Evolutionary conservation across 164 flowering plant species (phyloP).

Genomic region (Annona squamosa): DNA sequence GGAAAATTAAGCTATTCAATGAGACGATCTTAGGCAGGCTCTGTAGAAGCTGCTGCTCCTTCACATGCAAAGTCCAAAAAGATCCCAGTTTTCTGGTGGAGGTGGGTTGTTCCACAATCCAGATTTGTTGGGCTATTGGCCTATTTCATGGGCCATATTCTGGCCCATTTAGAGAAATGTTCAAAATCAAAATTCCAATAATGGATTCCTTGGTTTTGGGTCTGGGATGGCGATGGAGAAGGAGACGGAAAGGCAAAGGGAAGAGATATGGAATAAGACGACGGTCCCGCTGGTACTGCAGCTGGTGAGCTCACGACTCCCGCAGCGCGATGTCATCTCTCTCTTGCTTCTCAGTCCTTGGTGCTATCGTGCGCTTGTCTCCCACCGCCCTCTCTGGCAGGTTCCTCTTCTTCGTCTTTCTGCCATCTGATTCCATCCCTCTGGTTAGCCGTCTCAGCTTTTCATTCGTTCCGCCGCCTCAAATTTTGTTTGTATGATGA

Average conservation of each 20-base stretch:
- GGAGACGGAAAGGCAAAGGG: background rate
- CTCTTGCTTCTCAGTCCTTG: constrained; percentile 61
- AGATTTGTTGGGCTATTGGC: too few relatives aligned
- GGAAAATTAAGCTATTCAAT: too few relatives aligned
- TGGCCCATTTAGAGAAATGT: too few relatives aligned
- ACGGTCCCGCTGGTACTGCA: constrained; percentile 45
- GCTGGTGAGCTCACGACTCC: constrained; percentile 52
- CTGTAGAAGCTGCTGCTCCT: too few relatives aligned
- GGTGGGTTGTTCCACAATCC: too few relatives aligned
- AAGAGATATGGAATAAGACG: constrained; percentile 46
- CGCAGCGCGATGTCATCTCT: constrained; percentile 54
- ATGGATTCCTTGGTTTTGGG: too few relatives aligned
- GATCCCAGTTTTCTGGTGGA: too few relatives aligned
- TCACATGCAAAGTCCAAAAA: too few relatives aligned
- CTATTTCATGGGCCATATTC: too few relatives aligned
- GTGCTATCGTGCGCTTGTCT: constrained; percentile 49
- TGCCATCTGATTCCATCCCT: background rate
- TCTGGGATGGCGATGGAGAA: background rate
- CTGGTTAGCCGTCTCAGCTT: background rate
- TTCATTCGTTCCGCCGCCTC: background rate
- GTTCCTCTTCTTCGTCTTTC: constrained; percentile 20
- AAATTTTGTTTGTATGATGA: background rate
- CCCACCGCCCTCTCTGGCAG: constrained; percentile 66
- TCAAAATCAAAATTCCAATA: too few relatives aligned
- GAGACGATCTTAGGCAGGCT: too few relatives aligned